Evolutionary conservation across 2,329 filamentous ascomycete genomes (phyloP).

Genomic region (Xylaria sp.): DNA sequence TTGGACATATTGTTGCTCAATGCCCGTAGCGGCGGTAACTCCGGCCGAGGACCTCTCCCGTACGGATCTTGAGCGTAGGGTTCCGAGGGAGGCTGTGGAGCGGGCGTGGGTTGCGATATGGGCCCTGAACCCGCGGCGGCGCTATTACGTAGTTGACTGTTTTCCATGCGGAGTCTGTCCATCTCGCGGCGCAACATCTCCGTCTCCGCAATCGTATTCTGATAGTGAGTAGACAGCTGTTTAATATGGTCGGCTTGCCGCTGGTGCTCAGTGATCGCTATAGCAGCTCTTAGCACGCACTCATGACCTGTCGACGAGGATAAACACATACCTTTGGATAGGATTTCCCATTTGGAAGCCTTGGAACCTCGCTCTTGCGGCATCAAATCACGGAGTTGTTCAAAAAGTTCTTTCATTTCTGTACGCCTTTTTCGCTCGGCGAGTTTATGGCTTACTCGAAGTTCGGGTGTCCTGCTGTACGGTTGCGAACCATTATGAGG

Average conservation of each 20-base stretch:
- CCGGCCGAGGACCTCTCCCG: conserved; percentile 46
- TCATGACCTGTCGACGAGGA: background rate
- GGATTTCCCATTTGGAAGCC: conserved; percentile 87
- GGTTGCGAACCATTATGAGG: conserved; percentile 66
- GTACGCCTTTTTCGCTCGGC: conserved; percentile 83
- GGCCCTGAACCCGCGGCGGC: conserved; percentile 31
- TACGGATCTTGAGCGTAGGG: conserved; percentile 41
- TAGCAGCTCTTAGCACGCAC: conserved; percentile 25
- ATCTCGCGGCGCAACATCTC: conserved; percentile 58
- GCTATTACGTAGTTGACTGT: conserved; percentile 51
- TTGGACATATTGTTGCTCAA: conserved; percentile 52
- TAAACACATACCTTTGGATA: conserved; percentile 74
- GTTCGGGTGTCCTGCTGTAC: conserved; percentile 81
- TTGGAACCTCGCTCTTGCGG: conserved; percentile 83
- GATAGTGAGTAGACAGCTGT: conserved; percentile 52
- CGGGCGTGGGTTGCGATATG: conserved; percentile 34
- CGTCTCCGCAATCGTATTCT: conserved; percentile 49
- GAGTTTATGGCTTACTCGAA: conserved; percentile 83
- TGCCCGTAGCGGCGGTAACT: conserved; percentile 63
- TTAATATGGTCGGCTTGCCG: conserved; percentile 58
- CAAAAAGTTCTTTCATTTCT: conserved; percentile 88
- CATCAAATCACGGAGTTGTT: conserved; percentile 77
- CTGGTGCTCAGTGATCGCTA: conserved; percentile 67
- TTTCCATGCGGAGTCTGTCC: conserved; percentile 54
- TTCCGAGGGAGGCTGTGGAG: conserved; percentile 39